Conservation (phyloP, 2,329 filamentous ascomycete species). For the Emmonsia crescens region DNA sequence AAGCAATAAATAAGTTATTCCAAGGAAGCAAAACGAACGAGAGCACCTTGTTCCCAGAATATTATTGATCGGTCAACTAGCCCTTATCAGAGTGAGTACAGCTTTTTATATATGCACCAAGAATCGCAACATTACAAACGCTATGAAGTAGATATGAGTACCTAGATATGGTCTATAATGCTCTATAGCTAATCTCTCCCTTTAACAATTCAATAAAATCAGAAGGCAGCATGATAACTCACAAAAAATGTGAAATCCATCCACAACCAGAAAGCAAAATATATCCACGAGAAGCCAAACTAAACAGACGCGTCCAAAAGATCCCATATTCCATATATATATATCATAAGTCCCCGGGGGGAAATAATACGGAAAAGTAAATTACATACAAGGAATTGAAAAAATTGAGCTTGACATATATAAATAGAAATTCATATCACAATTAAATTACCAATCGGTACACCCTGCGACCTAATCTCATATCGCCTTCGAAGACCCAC, state of each 20-base stretch:
- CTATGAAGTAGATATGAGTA: too few species aligned
- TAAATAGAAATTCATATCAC: slow-evolving; percentile 31
- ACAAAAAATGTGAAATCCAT: neutral
- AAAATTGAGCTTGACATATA: neutral
- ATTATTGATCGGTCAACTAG: too few species aligned
- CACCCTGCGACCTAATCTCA: slow-evolving; percentile 67
- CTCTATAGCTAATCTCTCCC: too few species aligned
- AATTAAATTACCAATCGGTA: slow-evolving; percentile 67
- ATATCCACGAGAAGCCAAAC: neutral
- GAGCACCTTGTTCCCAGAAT: too few species aligned
- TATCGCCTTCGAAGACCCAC: slow-evolving; percentile 70
- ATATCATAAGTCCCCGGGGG: neutral
- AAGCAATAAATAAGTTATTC: too few species aligned
- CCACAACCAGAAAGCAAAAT: neutral
- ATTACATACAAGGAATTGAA: neutral
- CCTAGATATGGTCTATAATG: neutral
- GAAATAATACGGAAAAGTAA: neutral
- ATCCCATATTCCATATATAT: neutral
- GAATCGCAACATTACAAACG: too few species aligned
- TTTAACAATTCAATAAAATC: too few species aligned
- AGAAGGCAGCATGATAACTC: too few species aligned
- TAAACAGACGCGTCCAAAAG: neutral
- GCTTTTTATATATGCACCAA: too few species aligned
- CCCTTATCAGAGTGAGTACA: too few species aligned
- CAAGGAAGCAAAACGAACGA: too few species aligned